A percentile compares a stretch with the other conserved stretches of the same genome.
These are phyloP conservation scores for Cinnamomum chago DNA, from an alignment of 164 flowering plant genomes.

Conservation along the genomic window DNA sequence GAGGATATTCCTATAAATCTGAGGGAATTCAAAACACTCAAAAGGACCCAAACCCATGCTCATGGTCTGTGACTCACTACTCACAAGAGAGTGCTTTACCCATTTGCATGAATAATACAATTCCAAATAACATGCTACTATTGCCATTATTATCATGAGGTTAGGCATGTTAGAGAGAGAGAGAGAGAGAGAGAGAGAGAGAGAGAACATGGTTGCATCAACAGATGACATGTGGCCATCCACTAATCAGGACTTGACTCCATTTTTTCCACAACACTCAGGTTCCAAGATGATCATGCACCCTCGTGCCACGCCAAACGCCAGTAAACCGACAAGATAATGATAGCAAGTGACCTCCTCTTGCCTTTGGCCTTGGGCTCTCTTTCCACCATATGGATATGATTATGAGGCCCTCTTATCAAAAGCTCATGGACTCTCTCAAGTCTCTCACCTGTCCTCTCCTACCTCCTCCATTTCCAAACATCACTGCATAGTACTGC, in stretches of 20 bases:
- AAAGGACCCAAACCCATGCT: not conserved
- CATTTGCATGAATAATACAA: not conserved
- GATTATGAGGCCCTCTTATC: too few species aligned
- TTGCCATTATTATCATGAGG: not conserved
- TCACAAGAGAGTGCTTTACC: not conserved
- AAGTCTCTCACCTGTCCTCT: too few species aligned
- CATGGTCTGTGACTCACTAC: not conserved
- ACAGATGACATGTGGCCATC: constrained; percentile 2
- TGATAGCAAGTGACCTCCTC: not conserved
- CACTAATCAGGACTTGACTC: not conserved
- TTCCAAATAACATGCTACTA: not conserved
- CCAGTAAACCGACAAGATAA: not conserved
- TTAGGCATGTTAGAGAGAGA: not conserved
- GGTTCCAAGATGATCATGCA: too few species aligned
- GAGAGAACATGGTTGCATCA: not conserved
- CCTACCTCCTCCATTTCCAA: too few species aligned
- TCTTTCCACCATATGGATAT: too few species aligned
- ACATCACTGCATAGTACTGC: too few species aligned
- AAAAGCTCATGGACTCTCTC: too few species aligned
- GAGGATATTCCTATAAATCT: too few species aligned
- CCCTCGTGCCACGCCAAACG: not conserved
- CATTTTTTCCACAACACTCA: too few species aligned
- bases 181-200: not conserved
- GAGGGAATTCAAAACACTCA: too few species aligned
- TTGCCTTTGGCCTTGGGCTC: not conserved